Conservation (phyloP, 345 rosid species). For the Syzygium oleosum region DNA sequence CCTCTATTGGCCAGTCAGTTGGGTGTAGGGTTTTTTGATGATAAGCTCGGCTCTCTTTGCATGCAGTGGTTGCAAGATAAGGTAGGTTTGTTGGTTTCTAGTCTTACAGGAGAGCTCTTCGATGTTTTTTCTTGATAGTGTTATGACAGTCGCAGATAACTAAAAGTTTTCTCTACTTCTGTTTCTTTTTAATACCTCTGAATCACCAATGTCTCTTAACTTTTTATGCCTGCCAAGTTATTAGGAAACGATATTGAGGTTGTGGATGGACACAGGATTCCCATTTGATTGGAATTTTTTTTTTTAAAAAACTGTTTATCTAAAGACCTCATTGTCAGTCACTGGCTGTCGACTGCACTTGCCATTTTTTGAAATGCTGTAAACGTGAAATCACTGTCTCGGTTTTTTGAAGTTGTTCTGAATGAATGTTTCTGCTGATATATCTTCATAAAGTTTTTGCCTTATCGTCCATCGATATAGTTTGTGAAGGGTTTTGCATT, state of each 20-base stretch:
- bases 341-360: background rate
- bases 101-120: background rate
- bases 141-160: background rate
- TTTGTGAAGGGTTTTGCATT: background rate
- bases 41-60: conserved; percentile 91
- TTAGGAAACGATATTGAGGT: background rate
- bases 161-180: background rate
- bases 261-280: background rate
- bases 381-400: background rate
- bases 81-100: conserved; percentile 57
- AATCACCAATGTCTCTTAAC: background rate
- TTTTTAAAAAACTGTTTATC: background rate
- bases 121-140: background rate
- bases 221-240: background rate
- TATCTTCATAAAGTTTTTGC: background rate
- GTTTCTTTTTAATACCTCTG: background rate
- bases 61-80: conserved; percentile 98
- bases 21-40: conserved; percentile 89
- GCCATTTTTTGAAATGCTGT: background rate
- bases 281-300: background rate
- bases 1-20: conserved; percentile 91
- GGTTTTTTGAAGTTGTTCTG: background rate
- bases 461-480: background rate
- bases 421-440: background rate
- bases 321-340: background rate